Base-by-base conservation (phyloP, 1,139 yeast species). In the Candida sojae region DNA sequence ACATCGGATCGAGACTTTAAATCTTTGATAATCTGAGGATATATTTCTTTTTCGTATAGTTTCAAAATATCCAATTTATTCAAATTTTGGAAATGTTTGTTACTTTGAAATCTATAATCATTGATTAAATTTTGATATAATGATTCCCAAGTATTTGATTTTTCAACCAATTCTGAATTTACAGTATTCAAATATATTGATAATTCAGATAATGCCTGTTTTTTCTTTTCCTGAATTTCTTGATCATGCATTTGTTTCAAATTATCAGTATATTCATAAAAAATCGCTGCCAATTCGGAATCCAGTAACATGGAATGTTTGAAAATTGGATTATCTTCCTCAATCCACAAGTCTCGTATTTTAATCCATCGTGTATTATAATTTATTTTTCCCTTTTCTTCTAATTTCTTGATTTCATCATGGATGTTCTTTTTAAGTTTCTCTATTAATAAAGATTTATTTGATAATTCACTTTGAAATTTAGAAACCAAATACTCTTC, bases 331-430 rank as follows among this genome's bases (percentile, higher is more conserved):
- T 75, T 72, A 17, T 88, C 95, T 44, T 84, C 83, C 5, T 70
- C 64, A 4, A 88, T 74, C 48, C 77, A 53, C 23, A 57, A 45
- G 25, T 68, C 69, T 52, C 77, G 79, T 1, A 81, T 73, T 0
- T 85, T 77, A 30, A 63, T 57, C 97, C 97, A 91, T 39, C 89
- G 69, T 0, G 96, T 83, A 50, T 75, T 79, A 52, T 82, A 74
- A 35, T 73, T 71, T 34, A 90, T 70, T 28, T 75, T 70, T 0
- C 69, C 71, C 11, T 55, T 49, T 6, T 53, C 45, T 31, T 64
- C 56, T 44, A 72, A 68, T 6, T 65, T 64, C 35, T 70, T 61
- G 45, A 89, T 65, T 43, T 85, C 77, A 10, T 71, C 66, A 11
- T 65, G 48, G 62, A 88, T 87, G 23, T 82, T 82, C 3, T 66